A percentile compares a stretch with the other conserved stretches of the same genome.
Evolutionary conservation across 2,329 filamentous ascomycete species (phyloP).

Genomic region (Cladophialophora chaetospira): DNA sequence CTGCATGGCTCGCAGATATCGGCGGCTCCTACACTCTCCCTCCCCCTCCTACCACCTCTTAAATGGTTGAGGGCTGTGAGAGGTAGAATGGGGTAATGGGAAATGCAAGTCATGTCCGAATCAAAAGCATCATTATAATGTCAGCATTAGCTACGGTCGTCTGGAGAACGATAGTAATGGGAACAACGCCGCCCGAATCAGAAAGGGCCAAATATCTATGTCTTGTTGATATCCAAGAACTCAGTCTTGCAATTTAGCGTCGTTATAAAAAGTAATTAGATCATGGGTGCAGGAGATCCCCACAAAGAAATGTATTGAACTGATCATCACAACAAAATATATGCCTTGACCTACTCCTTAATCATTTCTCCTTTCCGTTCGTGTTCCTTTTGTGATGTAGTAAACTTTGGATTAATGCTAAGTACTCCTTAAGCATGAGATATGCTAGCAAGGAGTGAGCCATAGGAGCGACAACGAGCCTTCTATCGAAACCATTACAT

Average conservation of each 20-base stretch:
- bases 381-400: too few species aligned
- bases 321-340: neutral
- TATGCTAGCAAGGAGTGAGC: too few species aligned
- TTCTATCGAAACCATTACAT: too few species aligned
- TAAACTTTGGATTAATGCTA: too few species aligned
- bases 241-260: too few species aligned
- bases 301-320: slow-evolving; percentile 7
- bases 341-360: neutral
- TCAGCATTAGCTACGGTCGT: slow-evolving; percentile 5
- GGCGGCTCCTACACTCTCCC: slow-evolving; percentile 25
- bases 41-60: neutral
- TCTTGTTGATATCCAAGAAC: neutral
- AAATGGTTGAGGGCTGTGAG: neutral
- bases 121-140: neutral
- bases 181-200: neutral
- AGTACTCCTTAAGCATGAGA: too few species aligned
- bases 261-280: too few species aligned
- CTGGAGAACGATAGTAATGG: neutral
- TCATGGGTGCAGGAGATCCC: slow-evolving; percentile 1
- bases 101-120: neutral
- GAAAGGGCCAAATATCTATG: neutral
- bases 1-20: slow-evolving; percentile 28
- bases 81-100: neutral
- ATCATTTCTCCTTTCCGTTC: too few species aligned
- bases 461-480: too few species aligned